Conservation (phyloP, 2,329 filamentous ascomycete species). For the Pseudopyrenochaeta lycopersici region DNA sequence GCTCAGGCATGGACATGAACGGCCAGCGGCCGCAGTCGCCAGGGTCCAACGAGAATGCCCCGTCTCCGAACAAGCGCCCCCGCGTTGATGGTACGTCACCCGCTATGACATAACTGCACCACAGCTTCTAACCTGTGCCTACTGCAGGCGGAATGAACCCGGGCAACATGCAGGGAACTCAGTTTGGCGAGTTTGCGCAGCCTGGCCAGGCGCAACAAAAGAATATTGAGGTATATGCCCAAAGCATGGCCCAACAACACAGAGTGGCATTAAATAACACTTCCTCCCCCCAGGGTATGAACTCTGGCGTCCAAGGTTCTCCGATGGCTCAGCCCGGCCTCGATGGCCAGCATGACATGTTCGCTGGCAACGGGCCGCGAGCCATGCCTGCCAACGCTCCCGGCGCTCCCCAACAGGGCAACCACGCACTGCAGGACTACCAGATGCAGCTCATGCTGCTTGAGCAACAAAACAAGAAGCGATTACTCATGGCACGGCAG, state of each 20-base stretch:
- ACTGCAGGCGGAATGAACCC: conserved; percentile 78
- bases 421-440: conserved; percentile 85
- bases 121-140: conserved; percentile 64
- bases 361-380: conserved; percentile 44
- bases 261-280: conserved; percentile 82
- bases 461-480: conserved; percentile 88
- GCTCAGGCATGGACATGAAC: conserved; percentile 85
- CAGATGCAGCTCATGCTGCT: conserved; percentile 90
- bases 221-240: conserved; percentile 86
- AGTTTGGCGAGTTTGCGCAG: conserved; percentile 72
- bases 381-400: conserved; percentile 69
- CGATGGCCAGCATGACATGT: conserved; percentile 45
- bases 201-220: conserved; percentile 74
- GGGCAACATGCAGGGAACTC: conserved; percentile 74
- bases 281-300: conserved; percentile 78
- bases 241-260: conserved; percentile 84
- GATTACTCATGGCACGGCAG: conserved; percentile 82
- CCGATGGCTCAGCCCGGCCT: conserved; percentile 75
- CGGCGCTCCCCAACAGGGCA: conserved; percentile 65
- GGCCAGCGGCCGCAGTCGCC: conserved; percentile 81
- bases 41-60: conserved; percentile 83
- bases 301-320: conserved; percentile 78
- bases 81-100: conserved; percentile 75
- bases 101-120: conserved; percentile 50
- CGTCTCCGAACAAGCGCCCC: conserved; percentile 89